Evolutionary conservation across 1,139 yeast genomes (phyloP).

Genomic region (Candida frijolesensis): DNA sequence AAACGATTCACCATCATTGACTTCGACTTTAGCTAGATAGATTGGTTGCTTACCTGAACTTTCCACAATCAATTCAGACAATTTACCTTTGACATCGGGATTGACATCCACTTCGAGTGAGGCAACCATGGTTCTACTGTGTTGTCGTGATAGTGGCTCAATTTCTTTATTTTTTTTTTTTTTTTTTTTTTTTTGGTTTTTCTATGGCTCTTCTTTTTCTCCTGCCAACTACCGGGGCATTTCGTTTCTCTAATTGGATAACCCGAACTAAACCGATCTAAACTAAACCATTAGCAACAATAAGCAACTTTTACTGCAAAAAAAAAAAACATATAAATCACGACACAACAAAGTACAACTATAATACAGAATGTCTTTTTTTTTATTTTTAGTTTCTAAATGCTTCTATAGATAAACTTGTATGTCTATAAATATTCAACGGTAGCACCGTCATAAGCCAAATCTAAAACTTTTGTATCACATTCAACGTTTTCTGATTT

Average conservation of each 20-base stretch:
- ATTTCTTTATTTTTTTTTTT: not conserved
- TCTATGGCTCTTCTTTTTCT: not conserved
- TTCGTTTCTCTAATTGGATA: conserved; percentile 2
- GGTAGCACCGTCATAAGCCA: conserved; percentile 88
- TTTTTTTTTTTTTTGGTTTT: not conserved
- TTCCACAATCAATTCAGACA: conserved; percentile 34
- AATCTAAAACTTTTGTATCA: conserved; percentile 79
- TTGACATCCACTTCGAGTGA: conserved; percentile 13
- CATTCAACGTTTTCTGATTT: conserved; percentile 68
- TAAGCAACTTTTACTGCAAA: conserved; percentile 5
- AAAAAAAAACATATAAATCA: not conserved
- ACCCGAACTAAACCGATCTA: not conserved
- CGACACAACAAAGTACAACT: not conserved
- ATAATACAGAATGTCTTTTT: not conserved
- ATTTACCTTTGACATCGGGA: conserved; percentile 29
- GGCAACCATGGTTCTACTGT: conserved; percentile 9
- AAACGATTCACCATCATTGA: conserved; percentile 52
- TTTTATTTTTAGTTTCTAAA: not conserved
- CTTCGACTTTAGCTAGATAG: conserved; percentile 46
- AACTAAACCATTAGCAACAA: not conserved
- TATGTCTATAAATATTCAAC: conserved; percentile 19
- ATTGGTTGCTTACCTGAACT: conserved; percentile 44
- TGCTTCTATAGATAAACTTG: not conserved
- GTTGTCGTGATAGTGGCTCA: not conserved
- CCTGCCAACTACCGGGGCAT: not conserved